Evolutionary conservation across 2,329 filamentous ascomycete genomes (phyloP).

Genomic region (Colletotrichum trifolii): DNA sequence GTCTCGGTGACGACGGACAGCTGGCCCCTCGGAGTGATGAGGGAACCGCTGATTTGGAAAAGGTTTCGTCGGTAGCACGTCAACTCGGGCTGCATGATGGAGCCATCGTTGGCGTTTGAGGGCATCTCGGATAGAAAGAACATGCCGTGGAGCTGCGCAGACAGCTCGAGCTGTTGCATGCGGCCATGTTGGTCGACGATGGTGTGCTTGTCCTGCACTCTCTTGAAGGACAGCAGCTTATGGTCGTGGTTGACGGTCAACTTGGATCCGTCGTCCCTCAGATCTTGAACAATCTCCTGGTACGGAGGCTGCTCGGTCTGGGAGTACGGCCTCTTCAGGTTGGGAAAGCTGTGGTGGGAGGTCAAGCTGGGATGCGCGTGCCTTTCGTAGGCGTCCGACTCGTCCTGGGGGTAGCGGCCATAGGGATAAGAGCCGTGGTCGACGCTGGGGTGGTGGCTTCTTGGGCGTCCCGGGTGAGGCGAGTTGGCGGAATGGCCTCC

Average conservation of each 20-base stretch:
- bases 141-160: conserved; percentile 86
- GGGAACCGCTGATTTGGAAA: conserved; percentile 93
- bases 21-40: conserved; percentile 82
- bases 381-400: conserved; percentile 65
- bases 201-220: conserved; percentile 68
- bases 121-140: conserved; percentile 88
- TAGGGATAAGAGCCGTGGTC: conserved; percentile 64
- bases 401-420: conserved; percentile 65
- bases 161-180: conserved; percentile 70
- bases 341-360: conserved; percentile 64
- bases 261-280: conserved; percentile 68
- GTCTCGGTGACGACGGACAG: conserved; percentile 85
- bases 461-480: conserved; percentile 61
- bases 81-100: conserved; percentile 78
- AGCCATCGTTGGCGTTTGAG: conserved; percentile 68
- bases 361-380: conserved; percentile 60
- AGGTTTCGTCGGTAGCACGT: conserved; percentile 96
- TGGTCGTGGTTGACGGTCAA: conserved; percentile 69
- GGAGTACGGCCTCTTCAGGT: conserved; percentile 68
- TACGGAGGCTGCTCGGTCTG: conserved; percentile 66
- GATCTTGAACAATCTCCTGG: conserved; percentile 70
- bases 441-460: conserved; percentile 61
- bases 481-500: conserved; percentile 57
- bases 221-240: conserved; percentile 69
- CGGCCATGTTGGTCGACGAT: conserved; percentile 69